Evolutionary conservation across 768 basidiomycete genomes (phyloP).

Genomic region (Lentinula lateritia): DNA sequence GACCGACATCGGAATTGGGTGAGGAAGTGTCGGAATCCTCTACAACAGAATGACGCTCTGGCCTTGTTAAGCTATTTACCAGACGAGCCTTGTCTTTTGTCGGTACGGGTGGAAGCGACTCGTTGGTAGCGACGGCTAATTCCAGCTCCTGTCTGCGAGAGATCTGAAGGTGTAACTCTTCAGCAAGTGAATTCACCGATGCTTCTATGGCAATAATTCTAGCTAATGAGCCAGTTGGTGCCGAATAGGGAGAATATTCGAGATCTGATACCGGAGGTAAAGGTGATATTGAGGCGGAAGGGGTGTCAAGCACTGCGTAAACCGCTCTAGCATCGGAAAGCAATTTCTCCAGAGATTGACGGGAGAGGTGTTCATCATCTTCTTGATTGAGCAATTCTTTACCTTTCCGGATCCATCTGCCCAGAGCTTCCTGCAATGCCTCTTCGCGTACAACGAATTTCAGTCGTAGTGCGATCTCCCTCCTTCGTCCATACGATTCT

Average conservation of each 20-base stretch:
- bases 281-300: background rate
- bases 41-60: background rate
- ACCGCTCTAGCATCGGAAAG: slow-evolving; percentile 30
- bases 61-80: background rate
- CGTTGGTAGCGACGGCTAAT: slow-evolving; percentile 15
- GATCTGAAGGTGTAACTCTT: slow-evolving; percentile 55
- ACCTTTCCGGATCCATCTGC: slow-evolving; percentile 50
- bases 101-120: background rate
- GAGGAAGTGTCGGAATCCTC: background rate
- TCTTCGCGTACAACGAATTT: slow-evolving; percentile 64
- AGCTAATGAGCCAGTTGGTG: slow-evolving; percentile 41
- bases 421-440: slow-evolving; percentile 44
- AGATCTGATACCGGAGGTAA: slow-evolving; percentile 9
- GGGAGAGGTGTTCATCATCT: slow-evolving; percentile 14
- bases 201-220: slow-evolving; percentile 44
- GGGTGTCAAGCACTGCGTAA: slow-evolving; percentile 26
- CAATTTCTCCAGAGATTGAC: slow-evolving; percentile 22
- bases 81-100: background rate
- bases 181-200: slow-evolving; percentile 44
- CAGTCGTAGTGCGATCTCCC: slow-evolving; percentile 65
- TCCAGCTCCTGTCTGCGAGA: slow-evolving; percentile 43
- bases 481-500: slow-evolving; percentile 66
- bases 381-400: slow-evolving; percentile 31
- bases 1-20: background rate
- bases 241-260: slow-evolving; percentile 22